Evolutionary conservation across 805 yeast genomes (phyloP).

Genomic region (Spathaspora boniae): DNA sequence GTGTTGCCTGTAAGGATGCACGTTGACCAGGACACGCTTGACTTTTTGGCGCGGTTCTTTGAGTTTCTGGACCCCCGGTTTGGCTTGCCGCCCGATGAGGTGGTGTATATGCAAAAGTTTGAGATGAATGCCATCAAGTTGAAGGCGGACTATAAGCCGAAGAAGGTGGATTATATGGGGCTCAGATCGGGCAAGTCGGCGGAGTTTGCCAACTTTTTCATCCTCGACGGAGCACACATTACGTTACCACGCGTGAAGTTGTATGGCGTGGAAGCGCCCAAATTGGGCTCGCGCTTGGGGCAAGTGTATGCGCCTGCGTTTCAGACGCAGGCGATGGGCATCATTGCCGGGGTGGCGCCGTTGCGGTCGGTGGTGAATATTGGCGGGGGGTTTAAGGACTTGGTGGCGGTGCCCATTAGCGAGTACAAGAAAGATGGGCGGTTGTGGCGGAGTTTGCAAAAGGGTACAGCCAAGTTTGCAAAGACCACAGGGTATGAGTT

Average conservation of each 20-base stretch:
- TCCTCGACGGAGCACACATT: conserved; percentile 80
- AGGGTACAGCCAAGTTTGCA: conserved; percentile 71
- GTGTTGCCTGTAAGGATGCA: conserved; percentile 76
- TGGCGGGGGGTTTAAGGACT: conserved; percentile 72
- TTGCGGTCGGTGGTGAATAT: conserved; percentile 71
- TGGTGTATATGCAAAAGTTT: conserved; percentile 64
- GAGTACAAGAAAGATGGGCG: conserved; percentile 77
- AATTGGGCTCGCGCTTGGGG: conserved; percentile 52
- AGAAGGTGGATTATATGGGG: conserved; percentile 80
- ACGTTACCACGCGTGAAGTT: conserved; percentile 56
- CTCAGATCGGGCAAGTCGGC: conserved; percentile 81
- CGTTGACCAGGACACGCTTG: conserved; percentile 91
- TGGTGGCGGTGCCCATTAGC: conserved; percentile 67
- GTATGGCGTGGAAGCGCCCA: conserved; percentile 77
- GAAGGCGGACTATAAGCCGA: conserved; percentile 87
- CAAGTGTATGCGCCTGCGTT: conserved; percentile 89
- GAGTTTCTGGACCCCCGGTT: conserved; percentile 75
- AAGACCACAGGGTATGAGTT: conserved; percentile 78
- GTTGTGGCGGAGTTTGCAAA: conserved; percentile 63
- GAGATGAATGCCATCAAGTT: conserved; percentile 57
- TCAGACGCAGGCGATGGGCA: conserved; percentile 73
- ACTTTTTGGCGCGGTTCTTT: conserved; percentile 74
- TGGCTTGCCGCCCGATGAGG: conserved; percentile 61
- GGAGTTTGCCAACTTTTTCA: conserved; percentile 85
- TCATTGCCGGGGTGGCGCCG: conserved; percentile 82